phyloP scores from a whole-genome alignment of 192 early-diverging fungal genomes.

The Backusella luteola region DNA sequence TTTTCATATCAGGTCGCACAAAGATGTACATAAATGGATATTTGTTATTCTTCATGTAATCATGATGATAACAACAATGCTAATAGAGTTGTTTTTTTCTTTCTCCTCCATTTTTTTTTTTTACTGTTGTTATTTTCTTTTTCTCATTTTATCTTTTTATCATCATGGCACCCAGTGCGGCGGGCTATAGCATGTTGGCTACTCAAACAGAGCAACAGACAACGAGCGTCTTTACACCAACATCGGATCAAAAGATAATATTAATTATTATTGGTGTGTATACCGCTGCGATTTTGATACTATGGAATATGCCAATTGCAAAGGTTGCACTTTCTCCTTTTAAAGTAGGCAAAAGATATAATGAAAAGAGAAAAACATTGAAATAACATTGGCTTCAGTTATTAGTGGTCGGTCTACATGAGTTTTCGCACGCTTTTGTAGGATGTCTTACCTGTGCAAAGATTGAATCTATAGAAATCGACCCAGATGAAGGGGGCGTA shows the following conservation, averaged over 20 bases:
- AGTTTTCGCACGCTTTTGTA: conserved; percentile 91
- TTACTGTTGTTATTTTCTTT: not conserved
- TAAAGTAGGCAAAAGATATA: conserved; percentile 56
- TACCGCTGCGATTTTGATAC: conserved; percentile 59
- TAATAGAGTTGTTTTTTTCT: not conserved
- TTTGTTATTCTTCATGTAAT: not conserved
- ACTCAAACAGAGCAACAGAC: conserved; percentile 22
- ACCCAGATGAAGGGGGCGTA: conserved; percentile 91
- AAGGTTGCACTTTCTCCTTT: conserved; percentile 91
- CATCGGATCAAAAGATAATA: conserved; percentile 33
- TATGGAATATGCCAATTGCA: conserved; percentile 88
- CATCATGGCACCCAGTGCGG: conserved; percentile 19
- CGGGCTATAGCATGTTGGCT: conserved; percentile 23
- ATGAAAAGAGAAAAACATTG: not conserved
- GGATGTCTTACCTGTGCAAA: conserved; percentile 84
- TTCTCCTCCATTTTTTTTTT: not conserved
- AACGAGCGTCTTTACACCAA: conserved; percentile 25
- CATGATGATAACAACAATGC: not conserved
- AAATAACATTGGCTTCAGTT: conserved; percentile 44
- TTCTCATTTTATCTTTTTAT: not conserved
- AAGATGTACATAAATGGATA: conserved; percentile 2
- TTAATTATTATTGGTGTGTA: conserved; percentile 65
- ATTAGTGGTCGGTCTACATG: conserved; percentile 89
- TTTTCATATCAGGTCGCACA: not conserved
- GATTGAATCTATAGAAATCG: conserved; percentile 84